Evolutionary conservation across 1,139 yeast species (phyloP), one percentile per base, ranked within the genome.

Genomic region (Yamadazyma conglobata): DNA sequence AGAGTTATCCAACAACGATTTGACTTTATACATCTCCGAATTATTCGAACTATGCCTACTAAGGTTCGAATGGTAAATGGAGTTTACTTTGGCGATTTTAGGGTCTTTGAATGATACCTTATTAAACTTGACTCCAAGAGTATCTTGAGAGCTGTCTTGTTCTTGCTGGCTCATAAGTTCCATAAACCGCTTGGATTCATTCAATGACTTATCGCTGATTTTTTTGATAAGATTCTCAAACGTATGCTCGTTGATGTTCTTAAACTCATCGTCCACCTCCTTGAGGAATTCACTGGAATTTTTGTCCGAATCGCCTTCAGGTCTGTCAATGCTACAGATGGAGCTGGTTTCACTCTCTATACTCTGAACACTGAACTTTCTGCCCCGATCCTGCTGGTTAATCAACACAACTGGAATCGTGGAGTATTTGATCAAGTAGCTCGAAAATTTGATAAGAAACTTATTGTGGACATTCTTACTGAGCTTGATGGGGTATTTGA

Each of bases 401-500:
- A 65, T 64, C 22, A 66, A 37, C 4, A 68, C 48, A 16, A 64
- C 66, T 0, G 74, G 74, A 2, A 64, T 55, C 1, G 66, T 47
- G 3, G 69, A 59, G 41, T 68, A 65, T 35, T 64, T 64, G 25
- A 67, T 49, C 32, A 63, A 44, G 38, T 64, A 68, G 16, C 70
- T 62, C 8, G 67, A 54, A 29, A 64, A 47, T 41, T 64, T 65
- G 27, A 68, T 48, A 32, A 67, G 46, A 37, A 47, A 64, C 20
- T 42, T 33, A 16, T 33, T 30, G 36, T 43, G 44, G 14, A 33
- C 19, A 18, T 47, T 45, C 29, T 52, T 50, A 6, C n/a, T 14
- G 35, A 60, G 43, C 34, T 59, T 57, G 15, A 56, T 43, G 2
- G 71, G 70, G 38, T 68, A 68, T 42, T 64, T 64, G 52, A 66